These are phyloP conservation scores for Lentinula boryana DNA, from an alignment of 768 basidiomycete genomes.

Conservation along the genomic window DNA sequence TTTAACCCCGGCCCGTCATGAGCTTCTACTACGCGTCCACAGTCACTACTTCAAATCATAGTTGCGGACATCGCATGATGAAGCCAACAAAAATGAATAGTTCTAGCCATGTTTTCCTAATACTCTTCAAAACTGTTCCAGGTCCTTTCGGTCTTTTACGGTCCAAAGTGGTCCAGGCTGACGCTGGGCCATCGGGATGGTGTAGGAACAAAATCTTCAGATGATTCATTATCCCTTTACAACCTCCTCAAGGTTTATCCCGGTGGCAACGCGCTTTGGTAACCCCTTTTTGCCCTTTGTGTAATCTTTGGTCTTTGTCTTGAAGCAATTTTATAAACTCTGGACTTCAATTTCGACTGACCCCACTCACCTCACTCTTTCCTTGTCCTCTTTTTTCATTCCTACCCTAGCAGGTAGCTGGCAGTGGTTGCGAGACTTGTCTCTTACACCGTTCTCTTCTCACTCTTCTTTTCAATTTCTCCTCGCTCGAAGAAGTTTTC, in stretches of 20 bases:
- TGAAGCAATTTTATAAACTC: background rate
- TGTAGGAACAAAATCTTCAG: background rate
- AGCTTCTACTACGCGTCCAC: background rate
- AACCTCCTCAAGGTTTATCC: background rate
- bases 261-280: background rate
- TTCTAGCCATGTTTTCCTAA: too few species aligned
- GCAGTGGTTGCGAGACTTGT: slow-evolving; percentile 4
- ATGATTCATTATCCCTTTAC: background rate
- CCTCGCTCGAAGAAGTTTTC: background rate
- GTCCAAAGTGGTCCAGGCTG: background rate
- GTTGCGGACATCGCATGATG: background rate
- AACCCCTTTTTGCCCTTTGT: background rate
- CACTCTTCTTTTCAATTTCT: background rate
- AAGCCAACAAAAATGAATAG: background rate
- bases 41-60: background rate
- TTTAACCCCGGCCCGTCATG: background rate
- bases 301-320: background rate
- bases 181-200: background rate
- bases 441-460: background rate
- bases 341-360: background rate
- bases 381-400: background rate
- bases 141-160: background rate
- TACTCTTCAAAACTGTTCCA: background rate
- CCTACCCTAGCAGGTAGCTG: slow-evolving; percentile 2
- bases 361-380: background rate